phyloP scores from a whole-genome alignment of 202 grass and related monocot species.

The Carex arenaria region DNA sequence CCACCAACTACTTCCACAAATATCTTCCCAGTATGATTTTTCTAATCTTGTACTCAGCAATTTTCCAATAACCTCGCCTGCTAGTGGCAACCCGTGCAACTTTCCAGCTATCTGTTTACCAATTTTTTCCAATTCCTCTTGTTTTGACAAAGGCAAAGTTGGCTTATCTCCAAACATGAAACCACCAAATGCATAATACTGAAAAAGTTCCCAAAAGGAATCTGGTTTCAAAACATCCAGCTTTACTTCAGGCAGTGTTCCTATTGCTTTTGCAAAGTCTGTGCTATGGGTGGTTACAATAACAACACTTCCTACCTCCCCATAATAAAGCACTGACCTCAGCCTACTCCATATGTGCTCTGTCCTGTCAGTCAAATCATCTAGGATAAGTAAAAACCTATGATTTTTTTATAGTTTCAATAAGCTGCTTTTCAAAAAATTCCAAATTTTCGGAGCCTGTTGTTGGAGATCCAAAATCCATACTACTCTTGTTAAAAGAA shows the following conservation, averaged over 20 bases:
- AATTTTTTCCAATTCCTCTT: background rate
- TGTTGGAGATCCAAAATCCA: no score
- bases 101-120: conserved; percentile 21
- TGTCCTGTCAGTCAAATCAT: conserved; percentile 25
- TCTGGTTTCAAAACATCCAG: conserved; percentile 10
- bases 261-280: conserved; percentile 1
- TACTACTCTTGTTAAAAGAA: background rate
- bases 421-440: background rate
- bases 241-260: background rate
- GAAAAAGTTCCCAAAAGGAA: conserved; percentile 2
- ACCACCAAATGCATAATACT: conserved; percentile 9
- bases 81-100: conserved; percentile 31
- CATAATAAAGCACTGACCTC: background rate
- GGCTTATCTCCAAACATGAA: background rate
- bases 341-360: background rate
- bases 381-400: conserved; percentile 30
- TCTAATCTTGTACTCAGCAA: background rate
- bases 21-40: conserved; percentile 12
- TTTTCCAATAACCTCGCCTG: background rate
- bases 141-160: background rate
- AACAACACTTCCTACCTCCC: conserved; percentile 6
- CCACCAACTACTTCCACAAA: conserved; percentile 19
- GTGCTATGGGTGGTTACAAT: conserved; percentile 25
- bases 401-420: background rate
- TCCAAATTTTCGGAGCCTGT: background rate